Evolutionary conservation across 1,284 basidiomycete genomes (phyloP).

Genomic region (Leccinum griseonigrum): DNA sequence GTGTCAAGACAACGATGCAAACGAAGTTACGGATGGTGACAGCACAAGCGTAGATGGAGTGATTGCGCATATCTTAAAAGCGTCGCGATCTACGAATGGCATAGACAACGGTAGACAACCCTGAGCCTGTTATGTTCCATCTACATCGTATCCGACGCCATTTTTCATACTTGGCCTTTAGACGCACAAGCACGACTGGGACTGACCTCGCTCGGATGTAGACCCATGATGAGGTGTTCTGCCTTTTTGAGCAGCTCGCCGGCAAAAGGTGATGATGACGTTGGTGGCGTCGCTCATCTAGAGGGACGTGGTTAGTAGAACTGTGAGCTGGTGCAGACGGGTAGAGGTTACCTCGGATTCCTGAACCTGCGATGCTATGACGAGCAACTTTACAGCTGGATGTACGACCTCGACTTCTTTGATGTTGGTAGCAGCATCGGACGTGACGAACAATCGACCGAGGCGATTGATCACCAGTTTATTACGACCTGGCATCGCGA

Average conservation of each 20-base stretch:
- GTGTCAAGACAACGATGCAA: slow-evolving; percentile 93
- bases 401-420: slow-evolving; percentile 98
- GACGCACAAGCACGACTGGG: no score
- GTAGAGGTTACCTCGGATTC: slow-evolving; percentile 76
- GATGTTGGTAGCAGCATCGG: slow-evolving; percentile 98
- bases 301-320: background rate
- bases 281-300: slow-evolving; percentile 98
- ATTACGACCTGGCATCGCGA: slow-evolving; percentile 68
- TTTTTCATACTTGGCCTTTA: no score
- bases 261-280: slow-evolving; percentile 88
- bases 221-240: slow-evolving; percentile 91
- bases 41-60: slow-evolving; percentile 77
- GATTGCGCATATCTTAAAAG: slow-evolving; percentile 64
- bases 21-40: slow-evolving; percentile 99
- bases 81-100: slow-evolving; percentile 83
- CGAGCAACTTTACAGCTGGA: slow-evolving; percentile 94
- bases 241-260: slow-evolving; percentile 96
- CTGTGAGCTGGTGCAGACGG: background rate
- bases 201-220: slow-evolving; percentile 91
- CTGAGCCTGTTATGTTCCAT: slow-evolving; percentile 23
- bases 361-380: slow-evolving; percentile 97
- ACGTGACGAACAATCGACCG: slow-evolving; percentile 94
- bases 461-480: slow-evolving; percentile 97
- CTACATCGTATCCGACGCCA: no score
- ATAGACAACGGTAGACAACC: slow-evolving; percentile 84